Evolutionary conservation across 1,139 yeast species (phyloP).

Genomic region (Suhomyces maxii): DNA sequence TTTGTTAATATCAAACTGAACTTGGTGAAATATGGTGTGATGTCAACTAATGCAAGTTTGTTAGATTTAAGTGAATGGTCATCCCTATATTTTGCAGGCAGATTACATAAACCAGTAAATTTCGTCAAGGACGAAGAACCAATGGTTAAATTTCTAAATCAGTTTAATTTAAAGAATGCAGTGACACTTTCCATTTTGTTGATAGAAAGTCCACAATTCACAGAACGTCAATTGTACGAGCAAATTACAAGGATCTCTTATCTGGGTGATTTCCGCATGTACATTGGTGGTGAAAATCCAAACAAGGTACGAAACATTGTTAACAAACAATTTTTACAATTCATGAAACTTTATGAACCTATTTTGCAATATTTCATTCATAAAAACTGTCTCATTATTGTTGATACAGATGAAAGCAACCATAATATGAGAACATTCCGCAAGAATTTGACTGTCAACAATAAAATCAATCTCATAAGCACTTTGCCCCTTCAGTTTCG

Average conservation of each 20-base stretch:
- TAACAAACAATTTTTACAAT: slow-evolving; percentile 65
- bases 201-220: slow-evolving; percentile 37
- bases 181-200: slow-evolving; percentile 70
- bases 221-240: slow-evolving; percentile 68
- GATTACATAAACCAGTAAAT: slow-evolving; percentile 92
- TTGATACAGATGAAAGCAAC: slow-evolving; percentile 16
- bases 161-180: slow-evolving; percentile 76
- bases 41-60: slow-evolving; percentile 58
- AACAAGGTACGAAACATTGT: slow-evolving; percentile 85
- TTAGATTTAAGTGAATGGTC: slow-evolving; percentile 81
- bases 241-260: slow-evolving; percentile 82
- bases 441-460: slow-evolving; percentile 18
- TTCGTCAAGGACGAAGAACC: slow-evolving; percentile 60
- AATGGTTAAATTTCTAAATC: slow-evolving; percentile 63
- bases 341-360: slow-evolving; percentile 72
- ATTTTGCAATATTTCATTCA: slow-evolving; percentile 34
- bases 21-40: slow-evolving; percentile 83
- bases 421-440: slow-evolving; percentile 20
- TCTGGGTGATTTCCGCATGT: slow-evolving; percentile 87
- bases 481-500: slow-evolving; percentile 57
- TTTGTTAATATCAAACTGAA: slow-evolving; percentile 61
- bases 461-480: slow-evolving; percentile 32
- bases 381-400: slow-evolving; percentile 20
- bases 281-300: slow-evolving; percentile 89
- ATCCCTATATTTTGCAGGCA: slow-evolving; percentile 84